phyloP scores from a whole-genome alignment of 176 grass and related monocot species.

The Metroxylon sagu region DNA sequence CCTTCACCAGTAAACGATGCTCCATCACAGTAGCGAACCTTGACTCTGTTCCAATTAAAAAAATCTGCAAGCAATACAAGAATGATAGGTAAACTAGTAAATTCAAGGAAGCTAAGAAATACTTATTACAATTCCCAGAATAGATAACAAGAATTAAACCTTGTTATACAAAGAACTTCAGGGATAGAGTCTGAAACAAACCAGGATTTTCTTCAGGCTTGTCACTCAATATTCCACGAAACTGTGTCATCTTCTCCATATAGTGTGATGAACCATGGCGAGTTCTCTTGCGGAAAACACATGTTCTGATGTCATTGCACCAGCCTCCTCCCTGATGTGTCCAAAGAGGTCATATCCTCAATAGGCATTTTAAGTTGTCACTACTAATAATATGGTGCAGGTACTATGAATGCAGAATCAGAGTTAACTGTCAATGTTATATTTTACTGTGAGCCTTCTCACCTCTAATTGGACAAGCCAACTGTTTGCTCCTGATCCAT shows the following conservation, averaged over 20 bases:
- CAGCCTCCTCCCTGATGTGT: slow-evolving; percentile 60
- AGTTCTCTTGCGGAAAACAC: slow-evolving; percentile 34
- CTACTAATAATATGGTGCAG: no score
- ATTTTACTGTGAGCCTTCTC: neutral
- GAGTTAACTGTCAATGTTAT: neutral
- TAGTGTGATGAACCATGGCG: slow-evolving; percentile 53
- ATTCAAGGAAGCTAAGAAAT: no score
- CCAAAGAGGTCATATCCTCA: neutral
- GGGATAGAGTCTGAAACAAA: neutral
- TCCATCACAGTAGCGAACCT: slow-evolving; percentile 79
- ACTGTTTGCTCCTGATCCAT: slow-evolving; percentile 40
- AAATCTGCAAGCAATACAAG: slow-evolving; percentile 39
- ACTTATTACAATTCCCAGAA: no score
- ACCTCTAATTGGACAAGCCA: slow-evolving; percentile 87
- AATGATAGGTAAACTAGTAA: neutral
- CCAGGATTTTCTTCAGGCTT: slow-evolving; percentile 55
- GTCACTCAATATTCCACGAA: slow-evolving; percentile 61
- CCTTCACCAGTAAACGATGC: slow-evolving; percentile 65
- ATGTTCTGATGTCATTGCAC: slow-evolving; percentile 61
- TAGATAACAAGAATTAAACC: no score
- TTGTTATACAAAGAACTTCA: no score
- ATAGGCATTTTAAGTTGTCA: no score
- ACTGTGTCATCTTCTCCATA: slow-evolving; percentile 57
- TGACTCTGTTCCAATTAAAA: slow-evolving; percentile 88
- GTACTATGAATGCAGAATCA: neutral